Base-by-base conservation (phyloP, 2,329 filamentous ascomycete species). In the Ceratocystis destructans region DNA sequence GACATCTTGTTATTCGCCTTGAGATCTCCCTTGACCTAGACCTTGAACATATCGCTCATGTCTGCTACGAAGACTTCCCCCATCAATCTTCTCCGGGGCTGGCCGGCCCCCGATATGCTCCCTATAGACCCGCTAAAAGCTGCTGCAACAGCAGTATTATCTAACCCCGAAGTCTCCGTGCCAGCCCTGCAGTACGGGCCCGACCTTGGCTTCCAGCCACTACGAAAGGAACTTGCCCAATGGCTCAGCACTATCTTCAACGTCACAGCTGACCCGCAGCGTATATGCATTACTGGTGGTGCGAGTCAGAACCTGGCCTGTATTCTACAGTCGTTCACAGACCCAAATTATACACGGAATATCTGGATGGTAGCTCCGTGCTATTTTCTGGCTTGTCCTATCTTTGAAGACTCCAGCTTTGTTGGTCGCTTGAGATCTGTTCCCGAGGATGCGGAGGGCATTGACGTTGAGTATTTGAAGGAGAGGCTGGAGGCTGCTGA, bases 281-380 rank as follows among this genome's bases (percentile, higher is more conserved):
- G 89, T 41, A 87, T 96, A 65, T 88, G 86, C 72, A 87, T 96
- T 73, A 89, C 89, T 0, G 90, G 91, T 57, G 92, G 92, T 17
- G 92, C 92, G 2, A 89, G 85, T 70, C 91, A 96, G 78, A 91
- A 87, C 72, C 74, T 96, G 1, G 90, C 88, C 0, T 88, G 85
- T 71, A 77, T 96, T 3, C 77, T 96, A 62, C 84, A 88, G 74
- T 88, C 88, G 37, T 96, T 88, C 72, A 88, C 90, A 0, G 92
- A 96, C 73, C 88, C 89, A 0, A 75, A 79, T 1, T 87, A 86
- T 72, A 96, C 92, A 0, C 79, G 82, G 59, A 84, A 84, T 70
- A 79, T 96, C 8, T 96, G 89, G 88, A 82, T 92, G 75, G 84
- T 91, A 1, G 85, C 87, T 22, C 92, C 92, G 3, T 87, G 87